Evolutionary conservation across 169 alveolate species (phyloP), one percentile per base, ranked within the genome.

Genomic region (Perkinsus chesapeaki): DNA sequence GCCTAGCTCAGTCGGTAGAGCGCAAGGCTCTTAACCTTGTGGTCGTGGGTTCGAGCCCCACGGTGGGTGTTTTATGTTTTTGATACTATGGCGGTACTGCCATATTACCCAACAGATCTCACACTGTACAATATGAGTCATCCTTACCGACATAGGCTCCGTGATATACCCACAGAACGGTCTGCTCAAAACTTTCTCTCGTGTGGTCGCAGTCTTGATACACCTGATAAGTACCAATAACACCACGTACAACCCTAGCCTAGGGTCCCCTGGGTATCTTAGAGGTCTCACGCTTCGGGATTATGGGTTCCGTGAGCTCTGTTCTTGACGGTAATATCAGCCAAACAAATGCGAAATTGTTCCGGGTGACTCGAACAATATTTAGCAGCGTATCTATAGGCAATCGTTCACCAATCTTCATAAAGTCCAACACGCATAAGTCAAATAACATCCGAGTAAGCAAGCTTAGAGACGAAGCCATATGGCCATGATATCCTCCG

Each of bases 1-100:
- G n/a, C n/a, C 98, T 98, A 98, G 99, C 99, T 98, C 99, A 98
- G 99, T 98, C 98, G 99, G 99, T 98, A 98, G 99, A 98, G 99
- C 99, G 99, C 99, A 97, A 97, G 99, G 97, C 99, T 98, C 99
- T 98, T 98, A 98, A 98, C 97, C 99, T 97, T 97, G 99, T 98
- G 99, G 99, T 98, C 99, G 98, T 96, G 99, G 99, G 99, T 98
- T 98, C 99, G 99, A 98, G 99, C 99, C 99, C 99, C 99, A 60
- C 82, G 82, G 82, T 60, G 82, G 82, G 82, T 60, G 82, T 60
- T n/a, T n/a, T 60, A n/a, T n/a, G n/a, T n/a, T n/a, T n/a, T n/a
- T n/a, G n/a, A n/a, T n/a, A n/a, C n/a, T n/a, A n/a, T n/a, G n/a
- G n/a, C n/a, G n/a, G n/a, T n/a, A n/a, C n/a, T n/a, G n/a, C n/a